phyloP scores from a whole-genome alignment of 176 grass and related monocot genomes.

The Triticum urartu region DNA sequence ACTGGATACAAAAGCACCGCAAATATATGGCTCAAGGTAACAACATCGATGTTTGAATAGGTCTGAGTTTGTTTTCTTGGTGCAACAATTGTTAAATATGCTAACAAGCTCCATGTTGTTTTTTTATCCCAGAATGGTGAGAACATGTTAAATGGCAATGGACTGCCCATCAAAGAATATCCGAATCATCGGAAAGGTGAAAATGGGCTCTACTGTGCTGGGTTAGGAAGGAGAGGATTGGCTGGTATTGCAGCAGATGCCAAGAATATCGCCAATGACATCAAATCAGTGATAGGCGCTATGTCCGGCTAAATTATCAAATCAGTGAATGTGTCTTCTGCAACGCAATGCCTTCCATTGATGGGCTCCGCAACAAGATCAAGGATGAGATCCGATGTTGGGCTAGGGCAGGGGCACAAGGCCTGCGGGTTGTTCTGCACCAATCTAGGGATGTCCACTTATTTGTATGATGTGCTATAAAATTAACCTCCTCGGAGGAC shows the following conservation, averaged over 20 bases:
- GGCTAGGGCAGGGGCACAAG: too few relatives aligned
- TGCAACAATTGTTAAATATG: neutral
- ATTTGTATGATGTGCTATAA: too few relatives aligned
- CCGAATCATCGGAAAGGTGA: neutral
- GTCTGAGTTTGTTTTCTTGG: neutral
- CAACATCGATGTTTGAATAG: neutral
- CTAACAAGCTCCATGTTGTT: neutral
- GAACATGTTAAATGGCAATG: neutral
- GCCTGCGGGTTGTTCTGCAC: too few relatives aligned
- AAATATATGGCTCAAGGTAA: slow-evolving; percentile 33
- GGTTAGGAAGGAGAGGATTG: neutral
- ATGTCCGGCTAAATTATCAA: neutral
- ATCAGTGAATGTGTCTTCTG: too few relatives aligned
- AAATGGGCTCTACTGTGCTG: neutral
- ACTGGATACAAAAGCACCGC: slow-evolving; percentile 48
- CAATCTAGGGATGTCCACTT: too few relatives aligned
- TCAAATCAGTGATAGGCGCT: neutral
- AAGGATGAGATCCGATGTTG: too few relatives aligned
- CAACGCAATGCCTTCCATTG: too few relatives aligned
- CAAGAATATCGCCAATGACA: neutral
- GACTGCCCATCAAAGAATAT: neutral
- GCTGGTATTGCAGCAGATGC: neutral
- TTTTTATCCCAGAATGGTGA: neutral
- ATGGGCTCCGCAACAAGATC: too few relatives aligned
- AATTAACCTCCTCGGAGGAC: too few relatives aligned